These are phyloP conservation scores for Escovopsis sp. DNA, from an alignment of 2,329 filamentous ascomycete genomes.

Conservation along the genomic window DNA sequence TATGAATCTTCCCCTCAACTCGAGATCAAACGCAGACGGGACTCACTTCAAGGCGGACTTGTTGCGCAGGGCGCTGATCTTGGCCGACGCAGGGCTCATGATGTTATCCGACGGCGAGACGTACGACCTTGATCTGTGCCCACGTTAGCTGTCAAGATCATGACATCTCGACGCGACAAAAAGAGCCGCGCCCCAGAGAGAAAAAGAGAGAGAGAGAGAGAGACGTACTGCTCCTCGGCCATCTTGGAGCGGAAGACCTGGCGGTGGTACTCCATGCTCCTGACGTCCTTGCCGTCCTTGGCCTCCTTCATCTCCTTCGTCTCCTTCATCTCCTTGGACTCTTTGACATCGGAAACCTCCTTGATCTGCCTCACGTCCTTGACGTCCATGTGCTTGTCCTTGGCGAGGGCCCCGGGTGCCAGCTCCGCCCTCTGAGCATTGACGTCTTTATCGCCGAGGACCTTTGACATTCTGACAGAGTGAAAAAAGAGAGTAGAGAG, in stretches of 20 bases:
- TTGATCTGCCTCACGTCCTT: too few species aligned
- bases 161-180: background rate
- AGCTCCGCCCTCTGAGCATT: slow-evolving; percentile 35
- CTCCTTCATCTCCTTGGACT: too few species aligned
- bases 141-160: background rate
- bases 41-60: slow-evolving; percentile 67
- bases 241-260: slow-evolving; percentile 61
- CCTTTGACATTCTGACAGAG: slow-evolving; percentile 41
- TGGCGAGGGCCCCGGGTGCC: background rate
- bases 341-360: too few species aligned
- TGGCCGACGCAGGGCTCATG: slow-evolving; percentile 74
- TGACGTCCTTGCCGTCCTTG: slow-evolving; percentile 29
- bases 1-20: too few species aligned
- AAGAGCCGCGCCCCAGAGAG: too few species aligned
- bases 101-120: slow-evolving; percentile 79
- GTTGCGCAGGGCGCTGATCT: slow-evolving; percentile 65
- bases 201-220: background rate
- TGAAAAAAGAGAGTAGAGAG: background rate
- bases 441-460: slow-evolving; percentile 51
- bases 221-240: slow-evolving; percentile 48
- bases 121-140: slow-evolving; percentile 38
- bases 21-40: background rate
- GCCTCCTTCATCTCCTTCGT: too few species aligned
- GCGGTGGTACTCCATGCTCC: slow-evolving; percentile 65
- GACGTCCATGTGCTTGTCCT: slow-evolving; percentile 1